Percentiles rank a stretch among this genome's conserved stretches.
Evolutionary conservation across 306 rosid genomes (phyloP).

Genomic region (Vachellia collinsii): DNA sequence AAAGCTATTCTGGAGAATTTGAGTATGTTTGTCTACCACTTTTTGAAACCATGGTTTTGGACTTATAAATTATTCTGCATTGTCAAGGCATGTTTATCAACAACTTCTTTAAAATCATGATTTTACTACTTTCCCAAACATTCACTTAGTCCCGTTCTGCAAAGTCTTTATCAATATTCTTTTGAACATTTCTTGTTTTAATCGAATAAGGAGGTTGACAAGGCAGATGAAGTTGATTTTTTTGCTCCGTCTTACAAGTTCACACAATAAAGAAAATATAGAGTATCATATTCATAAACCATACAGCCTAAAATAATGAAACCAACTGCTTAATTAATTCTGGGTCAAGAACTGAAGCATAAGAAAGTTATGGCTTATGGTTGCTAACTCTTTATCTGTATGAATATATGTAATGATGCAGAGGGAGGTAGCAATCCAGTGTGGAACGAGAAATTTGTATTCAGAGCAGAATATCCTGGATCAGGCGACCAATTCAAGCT

Average conservation of each 20-base stretch:
- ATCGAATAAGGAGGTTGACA: no score
- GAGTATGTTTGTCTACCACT: no score
- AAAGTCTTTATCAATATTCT: neutral
- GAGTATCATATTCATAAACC: neutral
- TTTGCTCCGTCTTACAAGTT: neutral
- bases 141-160: no score
- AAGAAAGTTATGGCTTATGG: neutral
- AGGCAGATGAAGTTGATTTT: neutral
- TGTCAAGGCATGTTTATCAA: no score
- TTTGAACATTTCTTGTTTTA: no score
- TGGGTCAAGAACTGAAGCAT: neutral
- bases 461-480: conserved; percentile 84
- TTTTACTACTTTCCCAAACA: no score
- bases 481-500: conserved; percentile 68
- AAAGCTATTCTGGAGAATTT: no score
- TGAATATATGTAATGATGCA: conserved; percentile 43
- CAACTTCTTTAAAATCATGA: no score
- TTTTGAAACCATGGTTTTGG: no score
- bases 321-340: neutral
- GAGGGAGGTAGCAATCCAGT: conserved; percentile 64
- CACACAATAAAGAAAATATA: neutral
- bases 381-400: neutral
- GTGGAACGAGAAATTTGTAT: conserved; percentile 82
- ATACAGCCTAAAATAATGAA: neutral
- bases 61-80: no score